These are phyloP conservation scores for Candida tetrigidarum DNA, from an alignment of 1,139 yeast species.

Conservation along the genomic window DNA sequence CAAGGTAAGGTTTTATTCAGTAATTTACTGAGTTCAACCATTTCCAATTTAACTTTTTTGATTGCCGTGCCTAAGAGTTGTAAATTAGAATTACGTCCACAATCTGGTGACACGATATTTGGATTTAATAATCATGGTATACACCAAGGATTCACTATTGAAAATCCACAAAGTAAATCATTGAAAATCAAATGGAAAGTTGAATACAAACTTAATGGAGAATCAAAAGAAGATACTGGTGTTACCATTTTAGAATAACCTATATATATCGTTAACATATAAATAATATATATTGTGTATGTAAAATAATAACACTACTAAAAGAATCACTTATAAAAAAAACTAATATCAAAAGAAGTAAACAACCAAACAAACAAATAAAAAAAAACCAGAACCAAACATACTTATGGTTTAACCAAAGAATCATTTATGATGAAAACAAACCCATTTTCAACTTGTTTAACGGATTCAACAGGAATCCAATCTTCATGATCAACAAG, in stretches of 20 bases:
- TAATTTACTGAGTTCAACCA: conserved; percentile 38
- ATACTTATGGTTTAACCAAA: conserved; percentile 30
- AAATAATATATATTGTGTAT: too few species aligned
- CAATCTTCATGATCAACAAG: conserved; percentile 32
- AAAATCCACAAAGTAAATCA: conserved; percentile 49
- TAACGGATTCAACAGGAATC: conserved; percentile 43
- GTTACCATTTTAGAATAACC: conserved; percentile 37
- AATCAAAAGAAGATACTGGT: conserved; percentile 58
- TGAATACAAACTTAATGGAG: conserved; percentile 55
- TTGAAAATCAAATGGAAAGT: conserved; percentile 86
- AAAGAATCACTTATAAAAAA: conserved; percentile 8
- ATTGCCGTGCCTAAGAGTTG: conserved; percentile 84
- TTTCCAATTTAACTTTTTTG: conserved; percentile 60
- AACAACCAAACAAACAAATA: conserved; percentile 1
- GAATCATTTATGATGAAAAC: conserved; percentile 53
- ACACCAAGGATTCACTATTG: conserved; percentile 62
- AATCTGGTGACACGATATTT: conserved; percentile 59
- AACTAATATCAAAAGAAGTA: conserved; percentile 5
- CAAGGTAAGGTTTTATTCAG: conserved; percentile 50
- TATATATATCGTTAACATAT: too few species aligned
- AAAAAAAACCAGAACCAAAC: conserved; percentile 1
- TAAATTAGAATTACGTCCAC: conserved; percentile 68
- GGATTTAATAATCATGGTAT: conserved; percentile 59
- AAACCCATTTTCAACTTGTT: conserved; percentile 61
- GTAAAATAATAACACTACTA: conserved; percentile 6